Base-by-base conservation (phyloP, 139 green algal species). In the Closterium sp. region DNA sequence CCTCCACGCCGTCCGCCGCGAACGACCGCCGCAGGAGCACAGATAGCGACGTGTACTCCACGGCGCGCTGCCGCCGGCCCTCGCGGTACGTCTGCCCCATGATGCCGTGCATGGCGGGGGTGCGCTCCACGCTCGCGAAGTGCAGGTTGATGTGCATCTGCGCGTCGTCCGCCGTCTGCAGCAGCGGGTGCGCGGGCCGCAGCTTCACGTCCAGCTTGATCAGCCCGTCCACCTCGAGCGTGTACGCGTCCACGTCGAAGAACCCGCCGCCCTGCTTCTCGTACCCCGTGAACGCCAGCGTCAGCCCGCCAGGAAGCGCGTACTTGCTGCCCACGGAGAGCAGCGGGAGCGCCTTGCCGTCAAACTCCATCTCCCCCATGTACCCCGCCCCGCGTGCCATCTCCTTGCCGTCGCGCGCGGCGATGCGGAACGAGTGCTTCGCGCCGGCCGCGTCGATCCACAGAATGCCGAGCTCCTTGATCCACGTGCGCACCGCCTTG, bases 31-130 rank as follows among this genome's bases (percentile, higher is more conserved):
- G 25, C 25, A 84, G 69, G 6, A 84, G 69, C 25, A 30, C 28
- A 4, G 69, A 84, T 5, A 84, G 69, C 25, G 69, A n/a, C 28
- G 25, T 84, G 69, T 84, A 84, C 25, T 84, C 69, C 69, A 84
- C 3, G 5, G 69, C 69, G 25, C 69, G 23, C 5, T n/a, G 6
- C 28, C 28, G 25, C 25, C 69, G 69, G 28, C 69, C 88, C 19
- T 34, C 88, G 88, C 88, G 43, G 36, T 89, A 94, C 30, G 91
- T 94, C 83, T 94, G 91, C 31, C 91, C 91, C 38, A 94, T 89
- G 19, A 94, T 34, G 33, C 91, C 91, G 88, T 93, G 91, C 86
- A 93, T 34, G 64, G 7, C 34, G 21, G 33, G 33, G 9, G 91
- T 93, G 35, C 31, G 33, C 23, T 85, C 35, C 38, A 93, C 34